Evolutionary conservation across 129 eudicot genomes (phyloP), one percentile per base, ranked within the genome.

Genomic region (Tagetes erecta): DNA sequence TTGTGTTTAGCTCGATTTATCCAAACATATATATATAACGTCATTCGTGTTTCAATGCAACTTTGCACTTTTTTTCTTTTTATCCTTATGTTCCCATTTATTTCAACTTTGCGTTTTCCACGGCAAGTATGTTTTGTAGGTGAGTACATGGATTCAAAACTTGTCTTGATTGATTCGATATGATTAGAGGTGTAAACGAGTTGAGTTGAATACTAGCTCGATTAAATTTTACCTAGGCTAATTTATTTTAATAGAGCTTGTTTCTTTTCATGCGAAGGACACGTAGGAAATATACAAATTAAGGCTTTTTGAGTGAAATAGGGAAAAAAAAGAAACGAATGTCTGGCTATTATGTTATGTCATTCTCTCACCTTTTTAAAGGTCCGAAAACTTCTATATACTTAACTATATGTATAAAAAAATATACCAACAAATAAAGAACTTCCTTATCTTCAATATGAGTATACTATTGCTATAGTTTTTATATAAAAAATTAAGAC

Each of bases 21-120:
- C 56, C 77, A 70, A 62, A 78, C 82, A 70, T 6, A 70, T 6
- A 70, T 6, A 70, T 13, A 60, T 44, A 60, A 59, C 65, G 34
- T 53, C 80, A 60, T 37, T 59, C 14, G 45, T 78, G 71, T 50
- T 70, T 62, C 11, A 12, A n/a, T 49, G 72, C 65, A 62, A 38
- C 65, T 70, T 60, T 78, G 45, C 10, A 45, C 57, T 46, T 78
- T 60, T 62, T 70, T 27, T 34, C 20, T 37, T 56, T 76, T 30
- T 1, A 33, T 55, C 68, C 45, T 68, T 56, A 57, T 36, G 78
- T 47, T 63, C 35, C 35, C 45, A 30, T 12, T 66, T 34, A 66
- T 65, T 52, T 52, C 7, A 51, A 3, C 31, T 38, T 75, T 39
- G 45, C 67, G 30, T 20, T 40, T 75, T 65, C 65, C 27, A 50